These are phyloP conservation scores for Corynespora cassiicola DNA, from an alignment of 2,329 filamentous ascomycete species.

Conservation along the genomic window DNA sequence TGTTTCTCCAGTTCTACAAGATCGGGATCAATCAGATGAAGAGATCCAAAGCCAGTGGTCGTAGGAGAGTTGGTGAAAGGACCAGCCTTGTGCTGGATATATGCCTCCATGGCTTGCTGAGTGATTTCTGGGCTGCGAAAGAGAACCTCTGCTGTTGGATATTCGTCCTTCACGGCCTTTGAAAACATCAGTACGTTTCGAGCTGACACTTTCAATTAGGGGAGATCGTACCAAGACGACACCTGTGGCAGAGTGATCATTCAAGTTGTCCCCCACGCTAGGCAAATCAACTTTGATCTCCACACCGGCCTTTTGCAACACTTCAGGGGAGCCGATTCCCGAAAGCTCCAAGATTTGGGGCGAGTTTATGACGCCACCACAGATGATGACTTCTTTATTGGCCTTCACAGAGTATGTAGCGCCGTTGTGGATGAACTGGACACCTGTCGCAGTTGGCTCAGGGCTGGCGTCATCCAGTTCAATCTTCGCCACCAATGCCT, in stretches of 20 bases:
- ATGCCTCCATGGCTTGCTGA: constrained; percentile 35
- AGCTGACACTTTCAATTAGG: not conserved
- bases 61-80: constrained; percentile 32
- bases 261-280: constrained; percentile 43
- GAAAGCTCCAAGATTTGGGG: constrained; percentile 42
- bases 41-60: constrained; percentile 30
- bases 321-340: constrained; percentile 29
- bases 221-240: constrained; percentile 14
- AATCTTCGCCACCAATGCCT: constrained; percentile 56
- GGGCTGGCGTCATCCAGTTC: constrained; percentile 56
- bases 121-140: constrained; percentile 24
- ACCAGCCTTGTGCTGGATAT: constrained; percentile 32
- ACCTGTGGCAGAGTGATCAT: constrained; percentile 37
- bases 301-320: constrained; percentile 36
- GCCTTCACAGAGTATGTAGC: constrained; percentile 30
- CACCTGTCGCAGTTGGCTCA: constrained; percentile 40
- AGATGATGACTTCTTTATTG: constrained; percentile 40
- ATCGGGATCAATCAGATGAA: constrained; percentile 24
- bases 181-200: not conserved
- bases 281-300: constrained; percentile 34
- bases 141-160: constrained; percentile 32
- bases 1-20: constrained; percentile 26
- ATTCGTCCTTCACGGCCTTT: constrained; percentile 33
- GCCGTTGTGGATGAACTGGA: constrained; percentile 47
- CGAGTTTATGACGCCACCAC: constrained; percentile 32